A percentile compares a stretch with the other conserved stretches of the same genome.
Evolutionary conservation across 768 basidiomycete genomes (phyloP).

Genomic region (Leccinum variicolor): DNA sequence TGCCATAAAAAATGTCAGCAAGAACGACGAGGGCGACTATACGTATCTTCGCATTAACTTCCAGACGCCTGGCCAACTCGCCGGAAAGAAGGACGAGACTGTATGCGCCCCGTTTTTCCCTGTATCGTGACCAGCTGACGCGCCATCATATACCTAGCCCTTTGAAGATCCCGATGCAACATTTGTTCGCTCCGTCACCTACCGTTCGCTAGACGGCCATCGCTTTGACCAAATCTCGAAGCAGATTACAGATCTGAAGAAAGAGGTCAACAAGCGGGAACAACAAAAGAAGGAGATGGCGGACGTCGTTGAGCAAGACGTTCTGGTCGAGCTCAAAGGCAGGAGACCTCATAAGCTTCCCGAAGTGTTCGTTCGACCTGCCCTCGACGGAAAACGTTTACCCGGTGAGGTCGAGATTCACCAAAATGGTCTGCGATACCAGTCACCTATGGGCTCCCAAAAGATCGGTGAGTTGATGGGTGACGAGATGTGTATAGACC

Average conservation of each 20-base stretch:
- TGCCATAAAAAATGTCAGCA: constrained; percentile 96
- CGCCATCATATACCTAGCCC: constrained; percentile 45
- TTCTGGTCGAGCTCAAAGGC: constrained; percentile 84
- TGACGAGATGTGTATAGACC: background rate
- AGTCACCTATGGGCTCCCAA: constrained; percentile 81
- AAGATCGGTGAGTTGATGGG: constrained; percentile 68
- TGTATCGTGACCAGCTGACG: constrained; percentile 5
- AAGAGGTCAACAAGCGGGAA: constrained; percentile 94
- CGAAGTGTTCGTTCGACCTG: constrained; percentile 91
- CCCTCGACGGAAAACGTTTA: constrained; percentile 89
- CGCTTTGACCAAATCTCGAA: constrained; percentile 88
- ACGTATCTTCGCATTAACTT: constrained; percentile 97
- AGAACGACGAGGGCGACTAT: constrained; percentile 94
- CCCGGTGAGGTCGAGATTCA: constrained; percentile 99
- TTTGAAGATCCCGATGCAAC: constrained; percentile 97
- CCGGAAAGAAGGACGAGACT: constrained; percentile 98
- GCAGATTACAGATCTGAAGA: constrained; percentile 93
- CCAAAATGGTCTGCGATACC: constrained; percentile 93
- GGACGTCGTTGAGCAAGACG: constrained; percentile 94
- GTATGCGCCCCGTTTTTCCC: constrained; percentile 38
- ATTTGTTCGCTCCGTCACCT: constrained; percentile 93
- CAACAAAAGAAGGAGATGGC: constrained; percentile 98
- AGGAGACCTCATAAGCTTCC: constrained; percentile 81
- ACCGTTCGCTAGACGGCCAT: constrained; percentile 84
- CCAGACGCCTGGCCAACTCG: constrained; percentile 95